These are phyloP conservation scores for Bipolaris victoriae DNA, from an alignment of 2,329 filamentous ascomycete species.

Conservation along the genomic window DNA sequence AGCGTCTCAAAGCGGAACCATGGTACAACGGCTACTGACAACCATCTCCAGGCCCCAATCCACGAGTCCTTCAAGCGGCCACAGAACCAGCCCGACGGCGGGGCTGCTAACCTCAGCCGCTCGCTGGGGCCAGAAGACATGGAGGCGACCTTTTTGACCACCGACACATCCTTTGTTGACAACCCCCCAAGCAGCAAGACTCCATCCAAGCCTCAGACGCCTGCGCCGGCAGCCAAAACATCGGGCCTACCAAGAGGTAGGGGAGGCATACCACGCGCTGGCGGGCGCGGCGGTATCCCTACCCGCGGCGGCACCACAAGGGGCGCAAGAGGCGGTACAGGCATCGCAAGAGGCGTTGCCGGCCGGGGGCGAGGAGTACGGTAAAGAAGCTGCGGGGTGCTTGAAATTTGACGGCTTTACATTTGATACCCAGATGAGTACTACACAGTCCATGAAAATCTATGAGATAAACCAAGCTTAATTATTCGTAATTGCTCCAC, in stretches of 20 bases:
- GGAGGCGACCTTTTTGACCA: conserved; percentile 92
- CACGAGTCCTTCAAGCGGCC: conserved; percentile 74
- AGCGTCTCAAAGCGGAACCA: background rate
- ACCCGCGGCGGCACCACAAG: conserved; percentile 41
- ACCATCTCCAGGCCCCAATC: conserved; percentile 70
- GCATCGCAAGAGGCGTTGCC: conserved; percentile 44
- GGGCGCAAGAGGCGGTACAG: conserved; percentile 44
- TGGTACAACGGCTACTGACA: background rate
- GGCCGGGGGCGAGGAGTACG: conserved; percentile 43
- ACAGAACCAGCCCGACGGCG: conserved; percentile 36
- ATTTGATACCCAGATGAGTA: conserved; percentile 9
- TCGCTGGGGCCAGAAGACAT: conserved; percentile 53
- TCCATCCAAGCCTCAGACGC: conserved; percentile 48
- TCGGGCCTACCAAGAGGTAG: conserved; percentile 33
- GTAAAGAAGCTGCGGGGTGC: conserved; percentile 8
- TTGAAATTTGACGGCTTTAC: background rate
- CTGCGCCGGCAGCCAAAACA: conserved; percentile 32
- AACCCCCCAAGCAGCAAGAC: conserved; percentile 70
- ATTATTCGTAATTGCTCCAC: background rate
- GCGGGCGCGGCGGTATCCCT: conserved; percentile 44
- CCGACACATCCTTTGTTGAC: conserved; percentile 88
- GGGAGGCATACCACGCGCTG: conserved; percentile 46
- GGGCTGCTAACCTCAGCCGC: conserved; percentile 26
- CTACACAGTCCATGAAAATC: background rate
- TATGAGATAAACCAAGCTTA: background rate